Evolutionary conservation across 2,329 filamentous ascomycete species (phyloP), one percentile per base, ranked within the genome.

Genomic region (Penicillium sp.): DNA sequence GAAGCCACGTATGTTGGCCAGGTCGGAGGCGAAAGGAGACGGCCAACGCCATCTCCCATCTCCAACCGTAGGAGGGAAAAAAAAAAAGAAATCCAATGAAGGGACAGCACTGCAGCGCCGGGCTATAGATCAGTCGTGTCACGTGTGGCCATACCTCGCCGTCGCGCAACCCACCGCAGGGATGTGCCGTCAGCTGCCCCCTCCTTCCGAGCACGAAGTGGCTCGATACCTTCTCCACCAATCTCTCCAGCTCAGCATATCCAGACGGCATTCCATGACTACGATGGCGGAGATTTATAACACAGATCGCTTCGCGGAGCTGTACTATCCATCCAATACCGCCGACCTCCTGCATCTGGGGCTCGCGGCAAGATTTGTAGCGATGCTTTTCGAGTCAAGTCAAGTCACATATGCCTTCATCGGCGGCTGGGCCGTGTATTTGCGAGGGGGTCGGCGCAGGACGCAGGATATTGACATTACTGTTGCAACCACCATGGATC

Each of bases 381-480:
- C 48, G 17, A 38, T 32, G 18, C 39, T 51, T 21, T 49, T 51
- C 31, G 48, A 51, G 40, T 33, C 38, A 14, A 38, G 38, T 40
- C 45, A 46, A 21, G 35, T 51, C 25, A 51, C 48, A 8, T 51
- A 51, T 36, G 48, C 48, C 16, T 51, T 51, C 28, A 51, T 51
- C 25, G 48, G 48, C 11, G 48, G 48, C 7, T 51, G 48, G 48
- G 48, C 48, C 14, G 45, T 51, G 6, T 51, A 51, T 35, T 33
- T 51, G 28, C 41, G 48, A 11, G 48, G 48, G 30, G 45, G 43
- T 19, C 37, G 48, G 10, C 48, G 48, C 21, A 38, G 45, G 26
- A 51, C 48, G 8, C 45, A 48, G n/a, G 48, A 51, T 36, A 51
- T 51, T 37, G 48, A 51, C 35, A 51, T 51, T 30, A 45, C 48